phyloP scores from a whole-genome alignment of 257 asterid species.

The Mitragyna speciosa region DNA sequence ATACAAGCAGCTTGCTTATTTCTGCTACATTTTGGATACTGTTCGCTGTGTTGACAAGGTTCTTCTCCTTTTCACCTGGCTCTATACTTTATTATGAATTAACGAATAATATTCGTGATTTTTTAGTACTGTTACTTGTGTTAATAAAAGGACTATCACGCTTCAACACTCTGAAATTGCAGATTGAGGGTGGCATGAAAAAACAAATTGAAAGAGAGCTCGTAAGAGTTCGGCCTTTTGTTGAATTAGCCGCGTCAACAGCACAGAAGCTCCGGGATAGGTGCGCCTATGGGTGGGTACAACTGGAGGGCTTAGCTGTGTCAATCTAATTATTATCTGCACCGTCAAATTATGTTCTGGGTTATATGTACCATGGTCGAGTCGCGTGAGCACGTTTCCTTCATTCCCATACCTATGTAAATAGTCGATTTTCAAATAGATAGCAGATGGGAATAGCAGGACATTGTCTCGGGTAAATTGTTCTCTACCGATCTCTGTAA shows the following conservation, averaged over 20 bases:
- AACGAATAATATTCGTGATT: background rate
- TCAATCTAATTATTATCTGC: slow-evolving; percentile 30
- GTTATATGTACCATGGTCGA: background rate
- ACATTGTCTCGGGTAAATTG: background rate
- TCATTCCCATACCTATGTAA: background rate
- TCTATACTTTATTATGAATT: background rate
- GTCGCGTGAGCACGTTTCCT: background rate
- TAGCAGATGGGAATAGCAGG: background rate
- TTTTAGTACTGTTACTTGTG: background rate
- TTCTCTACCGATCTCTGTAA: background rate
- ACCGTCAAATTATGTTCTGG: too few species aligned
- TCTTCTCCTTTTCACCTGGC: background rate
- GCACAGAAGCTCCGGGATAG: slow-evolving; percentile 67
- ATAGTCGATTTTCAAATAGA: background rate
- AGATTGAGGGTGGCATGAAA: slow-evolving; percentile 62
- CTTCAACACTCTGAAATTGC: slow-evolving; percentile 10
- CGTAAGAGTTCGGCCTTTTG: slow-evolving; percentile 57
- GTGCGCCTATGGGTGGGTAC: slow-evolving; percentile 88
- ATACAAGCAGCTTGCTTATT: slow-evolving; percentile 82
- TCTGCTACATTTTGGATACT: slow-evolving; percentile 72
- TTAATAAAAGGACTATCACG: background rate
- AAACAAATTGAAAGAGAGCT: slow-evolving; percentile 64
- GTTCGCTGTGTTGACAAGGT: slow-evolving; percentile 83
- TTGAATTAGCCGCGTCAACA: slow-evolving; percentile 63
- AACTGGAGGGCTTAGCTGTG: slow-evolving; percentile 56